phyloP scores from a whole-genome alignment of 495 filamentous ascomycete species.

The Pyrenula aspistea region DNA sequence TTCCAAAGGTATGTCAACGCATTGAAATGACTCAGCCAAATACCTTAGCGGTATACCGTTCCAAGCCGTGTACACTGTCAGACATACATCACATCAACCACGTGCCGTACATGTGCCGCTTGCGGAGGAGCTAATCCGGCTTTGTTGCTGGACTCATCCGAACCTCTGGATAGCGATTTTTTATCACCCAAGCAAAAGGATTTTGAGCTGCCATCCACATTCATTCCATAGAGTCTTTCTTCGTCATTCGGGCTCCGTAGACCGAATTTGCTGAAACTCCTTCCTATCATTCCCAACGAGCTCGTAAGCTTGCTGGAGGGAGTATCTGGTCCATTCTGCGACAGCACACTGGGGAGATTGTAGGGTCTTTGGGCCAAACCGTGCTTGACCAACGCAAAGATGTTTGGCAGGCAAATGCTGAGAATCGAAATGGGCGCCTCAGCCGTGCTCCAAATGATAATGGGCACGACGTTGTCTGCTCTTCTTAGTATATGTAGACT shows the following conservation, averaged over 20 bases:
- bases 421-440: neutral
- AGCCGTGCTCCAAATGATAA: neutral
- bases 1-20: no score
- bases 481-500: neutral
- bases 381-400: neutral
- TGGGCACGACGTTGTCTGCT: neutral
- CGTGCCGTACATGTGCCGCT: neutral
- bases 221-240: neutral
- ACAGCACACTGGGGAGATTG: neutral
- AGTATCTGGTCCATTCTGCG: no score
- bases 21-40: no score
- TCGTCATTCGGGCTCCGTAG: neutral
- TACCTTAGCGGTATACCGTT: no score
- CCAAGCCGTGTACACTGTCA: neutral
- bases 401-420: neutral
- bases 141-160: neutral
- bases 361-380: neutral
- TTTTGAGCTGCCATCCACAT: neutral
- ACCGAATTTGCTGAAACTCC: neutral
- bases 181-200: neutral
- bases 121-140: neutral
- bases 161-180: neutral
- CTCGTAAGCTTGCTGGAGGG: no score
- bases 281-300: neutral
- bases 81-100: neutral